A percentile compares a stretch with the other conserved stretches of the same genome.
Evolutionary conservation across 345 rosid genomes (phyloP).

Genomic region (Heritiera fomes): DNA sequence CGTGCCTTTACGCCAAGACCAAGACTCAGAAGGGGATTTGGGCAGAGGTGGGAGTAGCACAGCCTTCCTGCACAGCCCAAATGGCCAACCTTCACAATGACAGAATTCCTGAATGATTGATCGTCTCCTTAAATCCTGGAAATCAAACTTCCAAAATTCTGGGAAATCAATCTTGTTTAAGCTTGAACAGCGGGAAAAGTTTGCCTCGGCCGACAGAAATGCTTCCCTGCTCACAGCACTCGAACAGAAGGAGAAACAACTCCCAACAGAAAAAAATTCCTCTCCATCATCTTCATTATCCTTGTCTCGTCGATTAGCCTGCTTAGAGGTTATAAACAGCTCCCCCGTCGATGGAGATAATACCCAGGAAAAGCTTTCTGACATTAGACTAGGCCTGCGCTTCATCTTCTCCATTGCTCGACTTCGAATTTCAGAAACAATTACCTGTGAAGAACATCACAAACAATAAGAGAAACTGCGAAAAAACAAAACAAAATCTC

Average conservation of each 20-base stretch:
- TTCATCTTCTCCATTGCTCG: conserved; percentile 76
- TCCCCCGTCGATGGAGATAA: conserved; percentile 40
- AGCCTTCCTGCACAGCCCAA: conserved; percentile 80
- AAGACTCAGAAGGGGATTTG: conserved; percentile 84
- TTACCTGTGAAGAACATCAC: conserved; percentile 37
- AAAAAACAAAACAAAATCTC: neutral
- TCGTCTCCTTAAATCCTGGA: conserved; percentile 43
- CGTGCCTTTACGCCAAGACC: conserved; percentile 74
- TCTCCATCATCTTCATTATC: conserved; percentile 34
- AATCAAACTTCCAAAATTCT: conserved; percentile 33
- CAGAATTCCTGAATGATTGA: conserved; percentile 69
- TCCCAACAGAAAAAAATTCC: conserved; percentile 60
- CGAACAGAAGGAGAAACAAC: conserved; percentile 66
- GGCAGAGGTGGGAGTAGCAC: conserved; percentile 86
- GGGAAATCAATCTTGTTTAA: conserved; percentile 34
- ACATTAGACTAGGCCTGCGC: conserved; percentile 44
- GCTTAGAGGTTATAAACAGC: conserved; percentile 23
- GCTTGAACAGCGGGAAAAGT: conserved; percentile 66
- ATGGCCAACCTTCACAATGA: conserved; percentile 89
- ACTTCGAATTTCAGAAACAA: conserved; percentile 67
- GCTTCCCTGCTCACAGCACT: conserved; percentile 56
- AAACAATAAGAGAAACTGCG: neutral
- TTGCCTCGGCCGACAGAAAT: conserved; percentile 51
- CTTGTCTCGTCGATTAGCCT: conserved; percentile 16
- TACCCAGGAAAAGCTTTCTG: conserved; percentile 49